phyloP scores from a whole-genome alignment of 805 yeast genomes.

The Metahyphopichia silvanorum region DNA sequence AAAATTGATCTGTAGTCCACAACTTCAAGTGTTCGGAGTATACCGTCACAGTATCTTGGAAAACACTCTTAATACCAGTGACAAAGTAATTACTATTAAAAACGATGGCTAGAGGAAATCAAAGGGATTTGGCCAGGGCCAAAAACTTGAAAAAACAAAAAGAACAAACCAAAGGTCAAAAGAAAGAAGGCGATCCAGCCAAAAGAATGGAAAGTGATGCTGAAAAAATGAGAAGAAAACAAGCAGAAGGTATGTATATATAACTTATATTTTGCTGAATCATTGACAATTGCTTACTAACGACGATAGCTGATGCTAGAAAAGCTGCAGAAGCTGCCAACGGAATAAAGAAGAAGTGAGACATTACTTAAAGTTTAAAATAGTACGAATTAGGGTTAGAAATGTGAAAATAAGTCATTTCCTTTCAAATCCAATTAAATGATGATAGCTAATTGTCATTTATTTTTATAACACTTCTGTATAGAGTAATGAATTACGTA shows the following conservation, averaged over 20 bases:
- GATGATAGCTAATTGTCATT: too few relatives aligned
- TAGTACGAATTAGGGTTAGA: neutral
- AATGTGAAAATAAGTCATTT: neutral
- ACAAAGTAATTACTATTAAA: neutral
- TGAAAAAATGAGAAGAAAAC: conserved; percentile 84
- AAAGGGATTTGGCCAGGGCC: conserved; percentile 89
- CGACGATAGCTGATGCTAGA: conserved; percentile 46
- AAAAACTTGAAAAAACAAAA: conserved; percentile 81
- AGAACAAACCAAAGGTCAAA: conserved; percentile 51
- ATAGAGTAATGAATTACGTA: too few relatives aligned
- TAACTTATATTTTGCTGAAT: neutral
- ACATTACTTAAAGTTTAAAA: neutral
- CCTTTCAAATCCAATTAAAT: neutral
- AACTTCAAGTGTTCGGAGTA: too few relatives aligned
- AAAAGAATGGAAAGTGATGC: conserved; percentile 89
- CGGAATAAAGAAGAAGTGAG: conserved; percentile 8
- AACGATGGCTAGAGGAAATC: conserved; percentile 92
- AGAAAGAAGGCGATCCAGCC: conserved; percentile 79
- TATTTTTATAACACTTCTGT: too few relatives aligned
- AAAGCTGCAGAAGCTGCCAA: conserved; percentile 33
- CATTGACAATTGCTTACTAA: conserved; percentile 10
- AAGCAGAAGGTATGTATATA: conserved; percentile 65
- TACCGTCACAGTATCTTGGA: too few relatives aligned
- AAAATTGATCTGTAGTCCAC: too few relatives aligned
- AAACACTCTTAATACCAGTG: too few relatives aligned